Conservation (phyloP, 176 grass and related monocot genomes). For the Dactylis glomerata region DNA sequence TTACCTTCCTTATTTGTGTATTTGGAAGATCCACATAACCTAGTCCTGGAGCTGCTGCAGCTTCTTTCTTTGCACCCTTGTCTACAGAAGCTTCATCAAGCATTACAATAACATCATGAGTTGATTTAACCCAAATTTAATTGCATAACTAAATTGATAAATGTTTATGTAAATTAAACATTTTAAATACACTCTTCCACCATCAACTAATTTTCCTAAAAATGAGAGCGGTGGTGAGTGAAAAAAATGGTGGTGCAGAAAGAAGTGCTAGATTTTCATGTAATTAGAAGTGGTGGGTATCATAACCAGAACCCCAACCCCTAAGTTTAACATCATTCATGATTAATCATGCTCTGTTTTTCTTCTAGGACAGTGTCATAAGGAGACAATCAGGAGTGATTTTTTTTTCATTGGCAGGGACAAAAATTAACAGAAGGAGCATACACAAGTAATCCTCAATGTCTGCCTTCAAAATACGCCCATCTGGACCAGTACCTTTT, state of each 20-base stretch:
- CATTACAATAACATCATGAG: not conserved
- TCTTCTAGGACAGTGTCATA: not conserved
- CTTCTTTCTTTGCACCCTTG: constrained; percentile 35
- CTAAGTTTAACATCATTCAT: not conserved
- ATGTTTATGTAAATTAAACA: not conserved
- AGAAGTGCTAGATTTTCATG: not conserved
- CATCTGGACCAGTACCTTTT: constrained; percentile 73
- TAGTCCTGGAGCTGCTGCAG: constrained; percentile 29
- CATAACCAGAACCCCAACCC: not conserved
- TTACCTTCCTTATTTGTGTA: constrained; percentile 71
- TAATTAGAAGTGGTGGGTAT: not conserved
- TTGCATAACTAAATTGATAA: constrained; percentile 8
- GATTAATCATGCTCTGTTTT: not conserved
- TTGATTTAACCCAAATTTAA: not conserved
- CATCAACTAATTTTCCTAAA: not conserved
- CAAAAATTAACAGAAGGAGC: constrained; percentile 5
- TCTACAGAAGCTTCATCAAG: constrained; percentile 34
- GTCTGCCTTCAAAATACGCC: constrained; percentile 68
- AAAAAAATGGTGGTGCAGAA: not conserved
- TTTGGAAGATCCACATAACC: constrained; percentile 61
- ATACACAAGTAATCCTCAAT: constrained; percentile 73
- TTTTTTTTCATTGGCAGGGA: not conserved
- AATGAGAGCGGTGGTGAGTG: not conserved
- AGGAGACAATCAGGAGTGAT: not conserved
- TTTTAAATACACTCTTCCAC: not conserved